phyloP scores from a whole-genome alignment of 2,329 filamentous ascomycete genomes.

The Aspergillus proliferans region DNA sequence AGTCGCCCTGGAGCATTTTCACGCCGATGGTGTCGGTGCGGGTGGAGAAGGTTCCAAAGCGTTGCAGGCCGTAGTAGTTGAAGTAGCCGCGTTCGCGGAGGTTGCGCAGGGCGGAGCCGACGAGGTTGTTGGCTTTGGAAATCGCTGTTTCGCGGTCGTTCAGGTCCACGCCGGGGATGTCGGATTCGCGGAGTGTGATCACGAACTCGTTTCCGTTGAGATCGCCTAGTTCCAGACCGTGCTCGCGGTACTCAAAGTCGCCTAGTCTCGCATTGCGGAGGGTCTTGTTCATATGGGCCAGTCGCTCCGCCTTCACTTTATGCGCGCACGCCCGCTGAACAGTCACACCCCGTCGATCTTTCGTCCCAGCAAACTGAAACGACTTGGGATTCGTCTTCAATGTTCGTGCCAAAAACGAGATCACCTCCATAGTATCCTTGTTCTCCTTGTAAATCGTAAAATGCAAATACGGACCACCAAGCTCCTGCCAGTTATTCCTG shows the following conservation, averaged over 20 bases:
- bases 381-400: slow-evolving; percentile 63
- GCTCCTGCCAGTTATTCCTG: slow-evolving; percentile 56
- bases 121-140: slow-evolving; percentile 41
- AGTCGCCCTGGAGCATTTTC: slow-evolving; percentile 75
- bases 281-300: slow-evolving; percentile 58
- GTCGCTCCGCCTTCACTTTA: slow-evolving; percentile 54
- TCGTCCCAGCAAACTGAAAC: slow-evolving; percentile 81
- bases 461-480: slow-evolving; percentile 75
- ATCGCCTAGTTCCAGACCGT: slow-evolving; percentile 73
- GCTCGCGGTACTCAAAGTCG: slow-evolving; percentile 69
- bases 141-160: slow-evolving; percentile 43
- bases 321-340: slow-evolving; percentile 70
- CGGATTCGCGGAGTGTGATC: slow-evolving; percentile 82
- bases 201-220: slow-evolving; percentile 86
- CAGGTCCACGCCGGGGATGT: slow-evolving; percentile 46
- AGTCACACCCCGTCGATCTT: slow-evolving; percentile 81
- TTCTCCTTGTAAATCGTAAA: slow-evolving; percentile 96
- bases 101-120: slow-evolving; percentile 54
- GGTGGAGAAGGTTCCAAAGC: slow-evolving; percentile 82
- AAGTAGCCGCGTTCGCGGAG: slow-evolving; percentile 75
- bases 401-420: slow-evolving; percentile 68
- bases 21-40: slow-evolving; percentile 81
- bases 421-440: slow-evolving; percentile 89
- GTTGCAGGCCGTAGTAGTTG: slow-evolving; percentile 97
- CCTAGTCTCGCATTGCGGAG: slow-evolving; percentile 62